Conservation (phyloP, 2,329 filamentous ascomycete species). For the Dryadomyces quercivorus region DNA sequence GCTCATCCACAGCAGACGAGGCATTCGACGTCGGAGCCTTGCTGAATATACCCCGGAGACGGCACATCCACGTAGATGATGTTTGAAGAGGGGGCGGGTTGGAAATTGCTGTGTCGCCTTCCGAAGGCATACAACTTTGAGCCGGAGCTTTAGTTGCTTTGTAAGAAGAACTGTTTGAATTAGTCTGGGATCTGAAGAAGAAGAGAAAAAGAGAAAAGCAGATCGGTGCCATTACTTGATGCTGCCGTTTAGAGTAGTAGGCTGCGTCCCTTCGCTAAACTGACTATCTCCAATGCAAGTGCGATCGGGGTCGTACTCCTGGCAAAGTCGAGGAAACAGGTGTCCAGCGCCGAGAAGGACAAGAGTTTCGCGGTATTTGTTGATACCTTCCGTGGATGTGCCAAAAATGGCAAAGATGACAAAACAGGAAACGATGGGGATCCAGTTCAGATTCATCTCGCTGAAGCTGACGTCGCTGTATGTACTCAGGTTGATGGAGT, state of each 20-base stretch:
- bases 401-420: constrained; percentile 44
- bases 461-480: constrained; percentile 26
- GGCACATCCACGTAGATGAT: neutral
- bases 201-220: neutral
- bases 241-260: neutral
- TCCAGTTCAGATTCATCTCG: constrained; percentile 34
- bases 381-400: constrained; percentile 38
- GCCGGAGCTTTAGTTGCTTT: too few relatives aligned
- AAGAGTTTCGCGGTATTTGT: constrained; percentile 30
- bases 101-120: too few relatives aligned
- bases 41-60: neutral
- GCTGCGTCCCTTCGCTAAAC: neutral
- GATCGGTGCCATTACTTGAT: neutral
- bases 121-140: too few relatives aligned
- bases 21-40: too few relatives aligned
- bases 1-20: neutral
- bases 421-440: constrained; percentile 32
- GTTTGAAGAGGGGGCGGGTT: neutral
- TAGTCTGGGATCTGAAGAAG: neutral
- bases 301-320: constrained; percentile 18
- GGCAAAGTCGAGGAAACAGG: constrained; percentile 28
- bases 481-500: constrained; percentile 32
- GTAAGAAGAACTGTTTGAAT: neutral
- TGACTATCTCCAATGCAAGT: neutral
- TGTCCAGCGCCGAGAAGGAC: constrained; percentile 29